Evolutionary conservation across 2,329 filamentous ascomycete species (phyloP).

Genomic region (Cladophialophora carrionii): DNA sequence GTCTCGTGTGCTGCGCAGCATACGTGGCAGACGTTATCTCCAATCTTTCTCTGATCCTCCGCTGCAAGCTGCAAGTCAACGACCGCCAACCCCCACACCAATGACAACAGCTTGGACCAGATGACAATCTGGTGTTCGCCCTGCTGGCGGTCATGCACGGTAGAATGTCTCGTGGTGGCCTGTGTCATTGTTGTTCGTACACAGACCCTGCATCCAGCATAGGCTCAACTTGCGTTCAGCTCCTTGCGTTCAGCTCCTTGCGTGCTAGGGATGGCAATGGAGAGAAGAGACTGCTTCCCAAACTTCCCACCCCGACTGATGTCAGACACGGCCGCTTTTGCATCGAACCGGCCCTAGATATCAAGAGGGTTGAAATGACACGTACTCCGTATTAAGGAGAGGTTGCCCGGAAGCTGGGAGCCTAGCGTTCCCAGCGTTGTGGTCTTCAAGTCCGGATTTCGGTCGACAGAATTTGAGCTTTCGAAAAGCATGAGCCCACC

Average conservation of each 20-base stretch:
- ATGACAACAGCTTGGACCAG: constrained; percentile 21
- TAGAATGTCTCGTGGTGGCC: constrained; percentile 4
- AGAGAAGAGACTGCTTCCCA: neutral
- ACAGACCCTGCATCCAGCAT: constrained; percentile 5
- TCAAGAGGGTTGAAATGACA: constrained; percentile 14
- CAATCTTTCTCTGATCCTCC: constrained; percentile 27
- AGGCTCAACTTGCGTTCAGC: constrained; percentile 1
- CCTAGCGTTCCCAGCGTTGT: neutral
- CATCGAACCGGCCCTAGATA: neutral
- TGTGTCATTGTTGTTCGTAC: constrained; percentile 8
- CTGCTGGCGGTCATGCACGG: neutral
- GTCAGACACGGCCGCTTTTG: constrained; percentile 4
- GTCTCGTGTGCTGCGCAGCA: constrained; percentile 14
- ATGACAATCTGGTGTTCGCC: constrained; percentile 28
- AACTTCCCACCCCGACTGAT: neutral
- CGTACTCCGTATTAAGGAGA: constrained; percentile 6
- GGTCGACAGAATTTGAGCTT: neutral
- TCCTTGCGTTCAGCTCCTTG: neutral
- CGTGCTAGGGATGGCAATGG: neutral
- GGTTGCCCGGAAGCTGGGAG: neutral
- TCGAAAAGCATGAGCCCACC: neutral
- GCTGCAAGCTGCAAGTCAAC: constrained; percentile 29
- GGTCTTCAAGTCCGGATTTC: neutral
- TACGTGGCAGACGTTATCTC: constrained; percentile 29
- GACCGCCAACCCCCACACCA: constrained; percentile 25